These are phyloP conservation scores for Mucor lusitanicus DNA, from an alignment of 371 early-diverging fungal species.

Conservation along the genomic window DNA sequence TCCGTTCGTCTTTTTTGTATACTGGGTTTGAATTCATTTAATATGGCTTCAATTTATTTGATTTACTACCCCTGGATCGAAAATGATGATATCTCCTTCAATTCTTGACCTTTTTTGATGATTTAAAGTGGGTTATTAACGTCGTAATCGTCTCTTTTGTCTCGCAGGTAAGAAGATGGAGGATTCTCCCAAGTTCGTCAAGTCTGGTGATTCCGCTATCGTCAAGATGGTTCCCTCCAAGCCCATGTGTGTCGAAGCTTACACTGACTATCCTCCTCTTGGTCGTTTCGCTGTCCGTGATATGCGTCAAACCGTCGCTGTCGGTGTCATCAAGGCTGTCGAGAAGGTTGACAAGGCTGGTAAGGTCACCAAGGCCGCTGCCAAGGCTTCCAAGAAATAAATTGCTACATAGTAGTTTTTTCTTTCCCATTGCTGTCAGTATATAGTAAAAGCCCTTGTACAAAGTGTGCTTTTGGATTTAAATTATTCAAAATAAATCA, in stretches of 20 bases:
- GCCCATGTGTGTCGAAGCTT: conserved; percentile 97
- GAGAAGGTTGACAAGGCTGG: conserved; percentile 72
- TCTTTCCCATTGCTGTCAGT: too few relatives aligned
- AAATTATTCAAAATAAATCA: too few relatives aligned
- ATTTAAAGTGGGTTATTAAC: not conserved
- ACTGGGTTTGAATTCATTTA: too few relatives aligned
- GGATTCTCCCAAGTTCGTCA: conserved; percentile 75
- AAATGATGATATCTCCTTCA: not conserved
- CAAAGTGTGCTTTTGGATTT: too few relatives aligned
- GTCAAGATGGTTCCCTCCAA: conserved; percentile 94
- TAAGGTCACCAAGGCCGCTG: conserved; percentile 72
- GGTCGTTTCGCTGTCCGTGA: conserved; percentile 98
- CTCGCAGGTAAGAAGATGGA: conserved; percentile 45
- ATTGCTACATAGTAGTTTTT: not conserved
- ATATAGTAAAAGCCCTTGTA: too few relatives aligned
- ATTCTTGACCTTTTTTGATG: not conserved
- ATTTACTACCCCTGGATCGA: too few relatives aligned
- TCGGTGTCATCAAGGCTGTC: too few relatives aligned
- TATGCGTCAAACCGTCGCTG: conserved; percentile 92
- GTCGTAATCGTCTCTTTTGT: conserved; percentile 17
- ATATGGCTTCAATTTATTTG: too few relatives aligned
- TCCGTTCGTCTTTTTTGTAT: not conserved
- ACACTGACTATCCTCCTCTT: conserved; percentile 90
- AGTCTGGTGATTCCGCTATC: conserved; percentile 94
- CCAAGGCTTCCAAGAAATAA: conserved; percentile 78